phyloP scores from a whole-genome alignment of 2,329 filamentous ascomycete genomes.

The Calonectria pseudoturangicola region DNA sequence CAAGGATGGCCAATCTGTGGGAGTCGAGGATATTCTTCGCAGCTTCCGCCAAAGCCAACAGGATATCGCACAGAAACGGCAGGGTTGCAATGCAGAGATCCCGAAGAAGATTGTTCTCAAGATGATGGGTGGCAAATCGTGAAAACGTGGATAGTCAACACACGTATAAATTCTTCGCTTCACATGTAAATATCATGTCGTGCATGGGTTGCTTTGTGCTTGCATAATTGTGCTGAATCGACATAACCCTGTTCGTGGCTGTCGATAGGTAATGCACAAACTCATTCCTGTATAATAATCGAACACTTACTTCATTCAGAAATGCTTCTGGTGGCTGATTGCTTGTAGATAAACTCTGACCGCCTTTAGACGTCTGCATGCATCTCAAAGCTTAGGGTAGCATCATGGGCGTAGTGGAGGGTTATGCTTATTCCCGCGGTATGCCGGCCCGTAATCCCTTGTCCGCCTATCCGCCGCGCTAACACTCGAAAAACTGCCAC shows the following conservation, averaged over 20 bases:
- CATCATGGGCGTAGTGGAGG: background rate
- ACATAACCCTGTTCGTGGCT: no score
- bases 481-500: background rate
- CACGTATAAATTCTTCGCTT: no score
- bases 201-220: no score
- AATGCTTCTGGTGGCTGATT: background rate
- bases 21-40: background rate
- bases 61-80: constrained; percentile 1
- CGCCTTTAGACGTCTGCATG: background rate
- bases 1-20: background rate
- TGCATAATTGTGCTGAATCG: no score
- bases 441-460: background rate
- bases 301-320: no score
- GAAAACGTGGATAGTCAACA: no score
- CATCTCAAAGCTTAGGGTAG: background rate
- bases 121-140: background rate
- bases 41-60: background rate
- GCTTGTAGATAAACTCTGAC: background rate
- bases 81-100: background rate
- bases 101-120: constrained; percentile 8
- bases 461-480: constrained; percentile 16
- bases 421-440: constrained; percentile 16
- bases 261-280: no score
- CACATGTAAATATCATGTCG: no score
- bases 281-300: no score